These are phyloP conservation scores for Mitragyna speciosa DNA, from an alignment of 257 asterid species.

Conservation along the genomic window DNA sequence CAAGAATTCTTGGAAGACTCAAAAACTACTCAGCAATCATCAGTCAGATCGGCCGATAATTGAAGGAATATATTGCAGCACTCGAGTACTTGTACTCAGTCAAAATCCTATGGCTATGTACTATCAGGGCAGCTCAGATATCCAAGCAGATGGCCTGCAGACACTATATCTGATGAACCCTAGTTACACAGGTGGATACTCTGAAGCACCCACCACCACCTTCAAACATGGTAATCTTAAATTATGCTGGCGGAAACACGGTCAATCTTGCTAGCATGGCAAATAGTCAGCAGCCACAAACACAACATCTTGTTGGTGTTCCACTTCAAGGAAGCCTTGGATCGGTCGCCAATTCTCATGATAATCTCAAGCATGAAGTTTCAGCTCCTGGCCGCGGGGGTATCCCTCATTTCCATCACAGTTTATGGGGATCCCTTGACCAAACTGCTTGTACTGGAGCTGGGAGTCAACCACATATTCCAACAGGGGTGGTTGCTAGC, in stretches of 20 bases:
- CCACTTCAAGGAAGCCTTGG: constrained; percentile 30
- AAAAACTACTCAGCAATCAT: not conserved
- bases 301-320: constrained; percentile 45
- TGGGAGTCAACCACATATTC: constrained; percentile 25
- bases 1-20: not conserved
- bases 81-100: not conserved
- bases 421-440: constrained; percentile 26
- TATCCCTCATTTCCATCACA: constrained; percentile 33
- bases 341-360: constrained; percentile 16
- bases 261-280: constrained; percentile 21
- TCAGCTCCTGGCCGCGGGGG: constrained; percentile 22
- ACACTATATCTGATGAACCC: constrained; percentile 81
- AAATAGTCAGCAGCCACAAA: constrained; percentile 42
- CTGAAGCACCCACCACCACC: constrained; percentile 37
- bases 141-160: constrained; percentile 65
- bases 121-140: constrained; percentile 62
- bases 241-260: constrained; percentile 28
- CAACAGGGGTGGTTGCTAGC: constrained; percentile 9
- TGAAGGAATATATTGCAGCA: constrained; percentile 1
- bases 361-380: constrained; percentile 29
- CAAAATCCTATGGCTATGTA: constrained; percentile 41
- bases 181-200: constrained; percentile 32
- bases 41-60: not conserved
- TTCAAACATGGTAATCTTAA: constrained; percentile 41
- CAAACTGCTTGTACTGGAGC: constrained; percentile 14